Base-by-base conservation (phyloP, 164 flowering plant species). In the Platanus orientalis region DNA sequence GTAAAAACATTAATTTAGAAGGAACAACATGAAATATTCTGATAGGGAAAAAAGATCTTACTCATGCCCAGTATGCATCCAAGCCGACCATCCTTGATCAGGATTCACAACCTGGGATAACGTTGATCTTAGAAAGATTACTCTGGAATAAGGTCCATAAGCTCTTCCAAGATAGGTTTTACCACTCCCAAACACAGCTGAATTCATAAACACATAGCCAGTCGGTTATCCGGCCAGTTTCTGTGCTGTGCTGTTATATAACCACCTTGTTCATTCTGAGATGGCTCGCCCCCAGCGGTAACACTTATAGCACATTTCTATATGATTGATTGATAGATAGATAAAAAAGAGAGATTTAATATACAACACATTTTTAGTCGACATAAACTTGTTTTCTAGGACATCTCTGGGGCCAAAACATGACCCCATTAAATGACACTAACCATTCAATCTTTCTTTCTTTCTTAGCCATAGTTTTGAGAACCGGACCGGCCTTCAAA, bases 221-320 rank as follows among this genome's bases (percentile, higher is more conserved):
- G 17, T 69, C 3, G 67, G 24, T 74, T 73, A 3, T 36, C 0
- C 16, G 54, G n/a, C 1, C 13, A 21, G 2, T 26, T 5, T 68
- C 81, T 71, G 24, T 57, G 45, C 19, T 77, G 78, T 1, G 81
- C 78, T 44, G 81, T 77, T 27, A 74, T 71, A 55, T 26, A 77
- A 5, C 81, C 81, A 0, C 62, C 27, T 0, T 16, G 1, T 36
- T 62, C 65, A 34, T 62, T 6, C 16, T 1, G 17, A 7, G 57
- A 16, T 29, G 39, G 54, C 0, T 34, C 7, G 1, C 9, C 55
- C 25, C 50, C 53, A 26, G 64, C 71, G 2, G 30, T 63, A 7
- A 70, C 65, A n/a, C 53, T 62, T 49, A 74, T 62, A 0, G 71
- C 60, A 34, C 74, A 70, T 49, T 26, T 45, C 78, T 73, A 42